These are phyloP conservation scores for Cytospora schulzeri DNA, from an alignment of 2,329 filamentous ascomycete species.

Conservation along the genomic window DNA sequence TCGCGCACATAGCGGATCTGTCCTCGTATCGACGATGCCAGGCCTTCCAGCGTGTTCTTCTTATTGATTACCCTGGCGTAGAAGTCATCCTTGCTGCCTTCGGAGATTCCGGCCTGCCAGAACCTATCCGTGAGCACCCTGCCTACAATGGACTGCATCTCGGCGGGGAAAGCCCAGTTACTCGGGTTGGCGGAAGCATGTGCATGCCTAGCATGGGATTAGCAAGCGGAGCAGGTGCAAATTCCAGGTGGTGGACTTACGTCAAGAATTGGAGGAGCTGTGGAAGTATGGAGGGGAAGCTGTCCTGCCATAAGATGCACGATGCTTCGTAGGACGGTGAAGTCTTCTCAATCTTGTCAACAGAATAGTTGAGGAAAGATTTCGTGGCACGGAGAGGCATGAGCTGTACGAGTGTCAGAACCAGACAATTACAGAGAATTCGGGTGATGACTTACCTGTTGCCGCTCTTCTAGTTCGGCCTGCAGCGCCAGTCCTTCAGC, in stretches of 20 bases:
- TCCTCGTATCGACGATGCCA: constrained; percentile 89
- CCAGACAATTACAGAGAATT: too few relatives aligned
- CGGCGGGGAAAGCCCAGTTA: constrained; percentile 77
- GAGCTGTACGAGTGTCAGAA: constrained; percentile 43
- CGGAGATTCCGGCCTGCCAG: constrained; percentile 97
- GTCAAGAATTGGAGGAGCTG: constrained; percentile 82
- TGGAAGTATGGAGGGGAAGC: constrained; percentile 80
- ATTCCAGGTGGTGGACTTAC: constrained; percentile 39
- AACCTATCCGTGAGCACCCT: constrained; percentile 91
- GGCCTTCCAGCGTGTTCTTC: constrained; percentile 85
- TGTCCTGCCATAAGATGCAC: constrained; percentile 80
- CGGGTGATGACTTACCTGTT: constrained; percentile 54
- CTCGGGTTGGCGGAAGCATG: constrained; percentile 87
- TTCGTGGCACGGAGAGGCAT: constrained; percentile 87
- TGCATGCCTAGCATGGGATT: constrained; percentile 63
- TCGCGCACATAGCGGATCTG: constrained; percentile 88
- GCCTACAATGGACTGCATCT: constrained; percentile 76
- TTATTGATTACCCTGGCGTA: constrained; percentile 89
- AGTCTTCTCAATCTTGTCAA: constrained; percentile 80
- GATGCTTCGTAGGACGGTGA: constrained; percentile 75
- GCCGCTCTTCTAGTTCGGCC: constrained; percentile 73
- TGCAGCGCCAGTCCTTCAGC: constrained; percentile 79
- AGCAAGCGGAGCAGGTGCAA: constrained; percentile 2
- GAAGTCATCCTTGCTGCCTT: constrained; percentile 94
- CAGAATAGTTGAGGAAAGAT: constrained; percentile 87